Percentiles rank a stretch among this genome's conserved stretches.
Evolutionary conservation across 805 yeast species (phyloP).

Genomic region (Candida endomychidarum): DNA sequence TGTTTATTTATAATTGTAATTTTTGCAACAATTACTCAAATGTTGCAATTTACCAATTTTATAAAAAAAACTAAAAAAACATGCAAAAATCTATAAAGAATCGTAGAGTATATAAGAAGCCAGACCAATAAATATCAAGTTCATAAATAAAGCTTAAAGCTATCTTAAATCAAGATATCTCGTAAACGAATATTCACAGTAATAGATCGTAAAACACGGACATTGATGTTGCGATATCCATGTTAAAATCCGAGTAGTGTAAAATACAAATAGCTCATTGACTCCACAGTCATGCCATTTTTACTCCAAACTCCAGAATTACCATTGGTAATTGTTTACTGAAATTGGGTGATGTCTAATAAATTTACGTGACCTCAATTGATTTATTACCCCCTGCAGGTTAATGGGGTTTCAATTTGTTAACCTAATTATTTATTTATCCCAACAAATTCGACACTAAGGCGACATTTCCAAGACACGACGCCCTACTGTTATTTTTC

Average conservation of each 20-base stretch:
- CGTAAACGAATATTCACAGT: too few relatives aligned
- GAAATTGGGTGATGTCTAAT: background rate
- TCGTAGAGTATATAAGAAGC: background rate
- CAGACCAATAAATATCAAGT: background rate
- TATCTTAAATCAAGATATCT: too few relatives aligned
- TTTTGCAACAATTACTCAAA: slow-evolving; percentile 4
- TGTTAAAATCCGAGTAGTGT: slow-evolving; percentile 6
- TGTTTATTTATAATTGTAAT: background rate
- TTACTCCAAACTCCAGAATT: background rate
- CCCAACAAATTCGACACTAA: slow-evolving; percentile 9
- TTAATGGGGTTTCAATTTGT: background rate
- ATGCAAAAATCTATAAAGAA: background rate
- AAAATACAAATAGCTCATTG: background rate
- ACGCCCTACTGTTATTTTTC: slow-evolving; percentile 1
- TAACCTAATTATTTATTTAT: background rate
- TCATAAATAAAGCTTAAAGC: too few relatives aligned
- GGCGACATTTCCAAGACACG: slow-evolving; percentile 5
- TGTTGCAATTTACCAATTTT: background rate
- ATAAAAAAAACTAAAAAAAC: slow-evolving; percentile 1
- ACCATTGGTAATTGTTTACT: background rate
- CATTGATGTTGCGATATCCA: background rate
- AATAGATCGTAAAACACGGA: slow-evolving; percentile 6
- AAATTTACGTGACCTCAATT: slow-evolving; percentile 4
- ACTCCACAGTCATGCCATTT: slow-evolving; percentile 7
- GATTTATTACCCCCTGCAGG: too few relatives aligned